Percentiles rank a stretch among this genome's conserved stretches.
These are phyloP conservation scores for Ganoderma boninense DNA, from an alignment of 1,284 basidiomycete species.

Conservation along the genomic window DNA sequence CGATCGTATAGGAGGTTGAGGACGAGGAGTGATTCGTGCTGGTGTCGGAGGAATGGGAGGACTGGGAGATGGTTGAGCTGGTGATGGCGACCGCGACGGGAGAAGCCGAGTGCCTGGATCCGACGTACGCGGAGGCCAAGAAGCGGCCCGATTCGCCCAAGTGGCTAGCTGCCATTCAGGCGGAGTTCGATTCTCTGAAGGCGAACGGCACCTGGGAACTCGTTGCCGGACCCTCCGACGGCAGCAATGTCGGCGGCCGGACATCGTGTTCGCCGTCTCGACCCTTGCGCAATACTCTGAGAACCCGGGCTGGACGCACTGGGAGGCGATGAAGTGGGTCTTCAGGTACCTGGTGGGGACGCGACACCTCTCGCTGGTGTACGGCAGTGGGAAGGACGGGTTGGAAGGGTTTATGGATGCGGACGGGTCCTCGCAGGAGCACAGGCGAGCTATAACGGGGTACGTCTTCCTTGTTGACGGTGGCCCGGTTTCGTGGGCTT, in stretches of 20 bases:
- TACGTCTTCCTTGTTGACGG: too few species aligned
- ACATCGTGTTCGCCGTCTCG: too few species aligned
- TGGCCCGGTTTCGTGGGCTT: too few species aligned
- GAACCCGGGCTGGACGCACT: too few species aligned
- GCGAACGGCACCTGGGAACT: slow-evolving; percentile 36
- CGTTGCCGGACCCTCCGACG: slow-evolving; percentile 30
- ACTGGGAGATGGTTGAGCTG: slow-evolving; percentile 18
- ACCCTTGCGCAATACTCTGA: too few species aligned
- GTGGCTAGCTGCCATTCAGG: slow-evolving; percentile 26
- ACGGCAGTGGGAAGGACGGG: too few species aligned
- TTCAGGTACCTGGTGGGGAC: too few species aligned
- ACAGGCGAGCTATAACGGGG: too few species aligned
- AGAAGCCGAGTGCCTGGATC: slow-evolving; percentile 29
- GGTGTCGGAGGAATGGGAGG: slow-evolving; percentile 6
- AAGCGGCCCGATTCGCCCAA: slow-evolving; percentile 31
- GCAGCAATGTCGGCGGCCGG: slow-evolving; percentile 22
- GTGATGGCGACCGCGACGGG: slow-evolving; percentile 22
- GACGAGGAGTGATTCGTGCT: slow-evolving; percentile 11
- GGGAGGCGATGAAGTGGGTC: too few species aligned
- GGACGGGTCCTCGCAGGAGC: too few species aligned
- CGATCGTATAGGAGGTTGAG: slow-evolving; percentile 12
- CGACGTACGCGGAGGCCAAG: slow-evolving; percentile 32
- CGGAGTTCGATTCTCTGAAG: slow-evolving; percentile 36
- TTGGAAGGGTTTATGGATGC: too few species aligned
- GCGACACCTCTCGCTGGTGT: too few species aligned